These are phyloP conservation scores for Babesia divergens DNA, from an alignment of 169 alveolate genomes.

Conservation along the genomic window DNA sequence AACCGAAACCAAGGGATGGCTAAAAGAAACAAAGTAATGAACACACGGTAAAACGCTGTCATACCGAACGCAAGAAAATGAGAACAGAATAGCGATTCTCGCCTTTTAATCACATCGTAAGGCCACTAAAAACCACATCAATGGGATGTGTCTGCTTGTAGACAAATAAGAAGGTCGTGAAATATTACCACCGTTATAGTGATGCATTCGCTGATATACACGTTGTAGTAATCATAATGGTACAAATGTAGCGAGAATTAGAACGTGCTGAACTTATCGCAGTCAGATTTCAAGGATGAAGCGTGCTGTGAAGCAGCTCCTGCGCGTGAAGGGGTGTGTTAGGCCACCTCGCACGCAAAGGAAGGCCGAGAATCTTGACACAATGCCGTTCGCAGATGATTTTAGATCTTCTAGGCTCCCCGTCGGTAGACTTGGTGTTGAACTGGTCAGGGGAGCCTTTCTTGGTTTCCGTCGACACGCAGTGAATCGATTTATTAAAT, in stretches of 20 bases:
- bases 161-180: too few species aligned
- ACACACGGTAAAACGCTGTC: too few species aligned
- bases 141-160: too few species aligned
- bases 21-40: neutral
- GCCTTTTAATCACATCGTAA: too few species aligned
- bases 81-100: too few species aligned
- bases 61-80: too few species aligned
- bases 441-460: conserved; percentile 31
- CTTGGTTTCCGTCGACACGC: conserved; percentile 43
- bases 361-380: neutral
- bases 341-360: neutral
- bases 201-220: too few species aligned
- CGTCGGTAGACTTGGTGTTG: neutral
- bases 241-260: neutral
- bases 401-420: conserved; percentile 25
- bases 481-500: conserved; percentile 8
- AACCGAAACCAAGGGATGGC: neutral
- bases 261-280: neutral
- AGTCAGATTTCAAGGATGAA: conserved; percentile 6
- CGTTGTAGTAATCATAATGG: too few species aligned
- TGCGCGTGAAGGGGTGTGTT: conserved; percentile 3
- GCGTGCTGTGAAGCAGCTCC: neutral
- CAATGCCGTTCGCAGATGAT: conserved; percentile 15
- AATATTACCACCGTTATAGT: too few species aligned
- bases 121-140: too few species aligned